Percentiles rank a stretch among this genome's conserved stretches.
Evolutionary conservation across 2,329 filamentous ascomycete species (phyloP).

Genomic region (Fusarium sp.): DNA sequence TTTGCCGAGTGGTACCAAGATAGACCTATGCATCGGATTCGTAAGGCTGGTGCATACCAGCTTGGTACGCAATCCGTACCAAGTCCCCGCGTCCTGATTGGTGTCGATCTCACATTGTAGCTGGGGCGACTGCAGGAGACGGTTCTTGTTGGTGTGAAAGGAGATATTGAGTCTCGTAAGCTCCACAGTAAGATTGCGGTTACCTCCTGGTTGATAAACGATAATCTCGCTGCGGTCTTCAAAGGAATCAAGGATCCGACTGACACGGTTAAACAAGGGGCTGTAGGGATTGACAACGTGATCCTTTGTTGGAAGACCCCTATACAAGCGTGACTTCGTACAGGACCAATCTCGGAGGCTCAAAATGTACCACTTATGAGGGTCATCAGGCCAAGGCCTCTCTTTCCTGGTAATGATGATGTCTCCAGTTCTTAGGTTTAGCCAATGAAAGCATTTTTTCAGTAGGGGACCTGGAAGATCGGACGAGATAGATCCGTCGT

Average conservation of each 20-base stretch:
- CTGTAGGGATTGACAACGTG: conserved; percentile 37
- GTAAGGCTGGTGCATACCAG: conserved; percentile 64
- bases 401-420: conserved; percentile 33
- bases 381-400: conserved; percentile 30
- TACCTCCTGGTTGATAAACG: conserved; percentile 33
- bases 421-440: conserved; percentile 46
- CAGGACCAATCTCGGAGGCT: conserved; percentile 22
- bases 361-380: conserved; percentile 22
- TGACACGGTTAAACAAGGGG: conserved; percentile 34
- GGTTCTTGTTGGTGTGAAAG: conserved; percentile 60
- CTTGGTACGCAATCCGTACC: conserved; percentile 70
- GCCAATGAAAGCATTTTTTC: conserved; percentile 66
- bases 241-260: conserved; percentile 34
- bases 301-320: conserved; percentile 1
- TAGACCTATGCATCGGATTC: conserved; percentile 57
- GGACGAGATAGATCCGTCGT: conserved; percentile 8
- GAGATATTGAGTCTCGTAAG: conserved; percentile 63
- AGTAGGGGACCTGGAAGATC: conserved; percentile 65
- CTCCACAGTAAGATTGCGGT: conserved; percentile 55
- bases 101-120: conserved; percentile 63
- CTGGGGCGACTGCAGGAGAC: conserved; percentile 60
- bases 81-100: conserved; percentile 69
- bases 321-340: background rate
- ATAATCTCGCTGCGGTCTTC: conserved; percentile 31
- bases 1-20: conserved; percentile 65